Evolutionary conservation across 2,329 filamentous ascomycete genomes (phyloP), one percentile per base, ranked within the genome.

Genomic region (Alternaria incomplexa): DNA sequence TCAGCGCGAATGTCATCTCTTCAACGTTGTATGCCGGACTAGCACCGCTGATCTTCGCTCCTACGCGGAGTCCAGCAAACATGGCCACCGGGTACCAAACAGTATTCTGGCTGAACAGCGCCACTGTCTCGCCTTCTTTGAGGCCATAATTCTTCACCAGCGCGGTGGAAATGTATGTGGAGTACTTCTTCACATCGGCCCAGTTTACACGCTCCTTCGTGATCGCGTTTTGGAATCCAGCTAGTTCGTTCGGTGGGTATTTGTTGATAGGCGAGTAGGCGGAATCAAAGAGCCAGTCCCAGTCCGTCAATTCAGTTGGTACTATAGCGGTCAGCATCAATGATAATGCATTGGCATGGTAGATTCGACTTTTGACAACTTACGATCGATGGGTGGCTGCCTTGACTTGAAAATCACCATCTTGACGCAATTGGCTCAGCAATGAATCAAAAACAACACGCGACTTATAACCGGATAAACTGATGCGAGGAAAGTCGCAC

Each of bases 61-160:
- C 86, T 6, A 81, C 83, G 12, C 85, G 83, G 8, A 88, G 79
- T 2, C 85, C 84, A 0, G 85, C 85, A 60, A 87, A 84, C 82
- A 90, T 87, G 13, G 86, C 87, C 6, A 90, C 85, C 0, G 89
- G 88, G 69, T 90, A 90, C 88, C 88, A 90, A 56, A 91, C 86
- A 10, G 86, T 88, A 70, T 91, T 91, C 22, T 85, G 85, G 56
- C 84, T 85, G 78, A 90, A 91, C 2, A 91, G 78, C 0, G 87
- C 83, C 2, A 90, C 84, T 0, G 86, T 87, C 6, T 91, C 82
- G 2, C 85, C 85, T 15, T 82, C 71, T 45, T 83, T 69, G 28
- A 91, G 80, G 3, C 84, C 85, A 78, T 87, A 86, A 13, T 84
- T 83, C 62, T 82, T 85, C 8, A 85, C 83, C 12, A 91, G 80